Evolutionary conservation across 192 early-diverging fungal species (phyloP), one percentile per base, ranked within the genome.

Genomic region (Gonapodya prolifera): DNA sequence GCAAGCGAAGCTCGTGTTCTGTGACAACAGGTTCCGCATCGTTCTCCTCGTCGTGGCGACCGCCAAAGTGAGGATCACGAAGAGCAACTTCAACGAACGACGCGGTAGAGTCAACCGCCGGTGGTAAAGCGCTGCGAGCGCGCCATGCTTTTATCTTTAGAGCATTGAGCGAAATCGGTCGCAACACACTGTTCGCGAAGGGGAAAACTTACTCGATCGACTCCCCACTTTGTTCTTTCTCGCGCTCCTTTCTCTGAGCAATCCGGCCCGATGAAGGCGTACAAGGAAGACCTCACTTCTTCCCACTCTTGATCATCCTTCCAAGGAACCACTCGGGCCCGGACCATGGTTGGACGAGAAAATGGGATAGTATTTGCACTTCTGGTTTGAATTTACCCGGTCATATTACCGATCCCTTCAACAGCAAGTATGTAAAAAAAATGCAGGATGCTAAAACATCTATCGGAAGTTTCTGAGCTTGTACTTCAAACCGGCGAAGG

Each of bases 1-100:
- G 33, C 23, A 85, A 75, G 23, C 85, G 79, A 31, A 87, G 61
- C 78, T 89, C 88, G 69, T 83, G 84, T 76, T 87, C 85, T 29
- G 86, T 82, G 0, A 84, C 29, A 17, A 8, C 33, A 1, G 76
- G 33, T 33, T 45, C 28, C 35, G 69, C 77, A 31, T 73, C 79
- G 30, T 23, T 28, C 34, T 77, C 77, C 2, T 2, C 2, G 71
- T 8, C 31, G 2, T 32, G 2, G 71, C 13, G 16, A 13, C 32
- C 18, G 2, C 8, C 71, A 73, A 30, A 30, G 28, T 32, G 71
- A 18, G 18, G 28, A 73, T 73, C 71, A 2, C 71, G 16, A 8
- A 73, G 71, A 2, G 18, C 28, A 32, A 73, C 71, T 32, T 73
- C 71, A 29, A 73, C 71, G 32, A 73, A 73, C 8, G 71, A 73